Evolutionary conservation across 1,284 basidiomycete species (phyloP), one percentile per base, ranked within the genome.

Genomic region (Leccinum solheimii): DNA sequence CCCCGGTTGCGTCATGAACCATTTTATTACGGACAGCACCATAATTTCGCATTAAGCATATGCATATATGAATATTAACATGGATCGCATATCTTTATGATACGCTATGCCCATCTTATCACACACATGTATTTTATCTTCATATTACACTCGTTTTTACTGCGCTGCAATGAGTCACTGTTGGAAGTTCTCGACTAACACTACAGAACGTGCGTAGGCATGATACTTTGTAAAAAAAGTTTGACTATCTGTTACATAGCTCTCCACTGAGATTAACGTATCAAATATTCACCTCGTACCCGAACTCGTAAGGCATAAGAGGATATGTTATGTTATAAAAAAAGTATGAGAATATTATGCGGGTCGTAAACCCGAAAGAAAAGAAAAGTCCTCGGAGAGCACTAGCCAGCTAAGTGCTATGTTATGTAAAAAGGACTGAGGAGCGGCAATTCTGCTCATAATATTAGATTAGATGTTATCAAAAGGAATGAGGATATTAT

Each of bases 11-110:
- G 3, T 62, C 59, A 21, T 62, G 21, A 64, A 34, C 1, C 14
- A 21, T 14, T 21, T 26, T n/a, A 13, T 26, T 2, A 50, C 7
- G 21, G 45, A 23, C 21, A 1, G 11, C 45, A 23, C 9, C 13
- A 13, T 49, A 8, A 57, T 58, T 38, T 36, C 27, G 23, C 55
- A n/a, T 13, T 10, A 23, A 11, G 14, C 36, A 38, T 19, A 43
- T 9, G 16, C 10, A n/a, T 7, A 32, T 7, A 23, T 16, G 16
- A 52, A 1, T 7, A 56, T 21, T 13, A 13, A 11, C 30, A 9
- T 27, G 13, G 4, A 38, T 58, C 5, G 13, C 14, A 38, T 32
- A 61, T 57, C 34, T 5, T 50, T 63, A 63, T 61, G 23, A 23
- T 23, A 23, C 11, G 1, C 26, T 49, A 49, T 58, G 5, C 19